phyloP scores from a whole-genome alignment of 2,329 filamentous ascomycete genomes.

The Penicillium polonicum region DNA sequence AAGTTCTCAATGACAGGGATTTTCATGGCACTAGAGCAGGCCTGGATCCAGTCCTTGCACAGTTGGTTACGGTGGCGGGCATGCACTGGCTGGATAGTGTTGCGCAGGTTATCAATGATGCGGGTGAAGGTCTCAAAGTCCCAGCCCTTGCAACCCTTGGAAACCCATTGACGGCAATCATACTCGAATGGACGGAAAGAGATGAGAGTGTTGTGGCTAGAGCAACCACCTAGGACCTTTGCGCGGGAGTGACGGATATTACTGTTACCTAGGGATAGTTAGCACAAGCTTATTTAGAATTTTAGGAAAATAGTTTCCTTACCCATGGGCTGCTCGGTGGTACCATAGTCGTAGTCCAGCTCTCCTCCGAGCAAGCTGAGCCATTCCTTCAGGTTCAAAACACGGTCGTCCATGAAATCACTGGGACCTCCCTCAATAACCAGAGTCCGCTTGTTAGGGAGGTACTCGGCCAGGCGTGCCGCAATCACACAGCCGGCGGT shows the following conservation, averaged over 20 bases:
- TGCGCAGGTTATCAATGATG: slow-evolving; percentile 77
- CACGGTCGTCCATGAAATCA: slow-evolving; percentile 83
- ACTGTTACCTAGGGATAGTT: slow-evolving; percentile 65
- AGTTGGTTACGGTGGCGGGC: slow-evolving; percentile 83
- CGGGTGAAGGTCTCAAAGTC: slow-evolving; percentile 81
- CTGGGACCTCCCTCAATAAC: slow-evolving; percentile 86
- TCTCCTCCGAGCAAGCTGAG: slow-evolving; percentile 79
- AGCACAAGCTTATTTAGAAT: slow-evolving; percentile 4
- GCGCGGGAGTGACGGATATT: slow-evolving; percentile 88
- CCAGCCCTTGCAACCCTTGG: slow-evolving; percentile 80
- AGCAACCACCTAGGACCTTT: slow-evolving; percentile 89
- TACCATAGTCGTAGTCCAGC: slow-evolving; percentile 88
- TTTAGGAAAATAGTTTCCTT: slow-evolving; percentile 29
- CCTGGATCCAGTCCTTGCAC: slow-evolving; percentile 83
- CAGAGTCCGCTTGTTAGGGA: slow-evolving; percentile 77
- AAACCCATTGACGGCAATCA: slow-evolving; percentile 81
- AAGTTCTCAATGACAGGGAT: slow-evolving; percentile 83
- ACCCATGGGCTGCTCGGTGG: slow-evolving; percentile 81
- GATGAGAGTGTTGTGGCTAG: slow-evolving; percentile 90
- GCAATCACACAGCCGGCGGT: slow-evolving; percentile 85
- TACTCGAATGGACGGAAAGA: slow-evolving; percentile 90
- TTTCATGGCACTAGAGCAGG: slow-evolving; percentile 73
- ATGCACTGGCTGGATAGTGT: slow-evolving; percentile 88
- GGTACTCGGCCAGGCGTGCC: slow-evolving; percentile 74
- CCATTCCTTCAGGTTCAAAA: slow-evolving; percentile 85